Conservation (phyloP, 768 basidiomycete genomes). For the Calvatia gigantea region DNA sequence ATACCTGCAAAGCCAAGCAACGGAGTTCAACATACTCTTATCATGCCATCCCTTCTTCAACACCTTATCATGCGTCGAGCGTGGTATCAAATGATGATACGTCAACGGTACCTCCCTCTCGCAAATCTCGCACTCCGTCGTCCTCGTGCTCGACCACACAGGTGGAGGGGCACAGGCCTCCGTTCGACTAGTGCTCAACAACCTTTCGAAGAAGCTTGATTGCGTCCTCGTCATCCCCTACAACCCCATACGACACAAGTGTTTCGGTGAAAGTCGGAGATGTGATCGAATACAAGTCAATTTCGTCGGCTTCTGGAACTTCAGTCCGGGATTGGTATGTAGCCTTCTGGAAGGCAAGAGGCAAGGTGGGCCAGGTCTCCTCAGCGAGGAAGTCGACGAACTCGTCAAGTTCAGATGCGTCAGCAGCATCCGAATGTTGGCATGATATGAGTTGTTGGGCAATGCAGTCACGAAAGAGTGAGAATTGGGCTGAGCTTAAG, state of each 20-base stretch:
- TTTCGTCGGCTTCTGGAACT: constrained; percentile 24
- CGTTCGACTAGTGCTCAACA: constrained; percentile 37
- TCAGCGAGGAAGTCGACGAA: constrained; percentile 49
- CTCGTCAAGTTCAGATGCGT: constrained; percentile 39
- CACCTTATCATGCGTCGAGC: constrained; percentile 50
- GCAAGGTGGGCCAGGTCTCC: constrained; percentile 46
- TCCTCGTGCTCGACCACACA: constrained; percentile 49
- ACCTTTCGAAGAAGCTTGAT: constrained; percentile 36
- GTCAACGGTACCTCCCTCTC: constrained; percentile 53
- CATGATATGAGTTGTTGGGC: not conserved
- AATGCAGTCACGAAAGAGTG: constrained; percentile 14
- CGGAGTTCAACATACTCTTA: constrained; percentile 47
- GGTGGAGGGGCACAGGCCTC: constrained; percentile 48
- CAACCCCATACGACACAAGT: constrained; percentile 45
- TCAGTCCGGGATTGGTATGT: constrained; percentile 33
- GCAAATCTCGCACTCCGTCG: constrained; percentile 57
- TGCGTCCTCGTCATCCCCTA: constrained; percentile 37
- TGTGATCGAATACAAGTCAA: constrained; percentile 34
- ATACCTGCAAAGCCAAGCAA: constrained; percentile 59
- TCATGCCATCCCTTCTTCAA: constrained; percentile 57
- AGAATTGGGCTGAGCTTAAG: constrained; percentile 1
- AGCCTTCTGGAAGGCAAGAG: constrained; percentile 28
- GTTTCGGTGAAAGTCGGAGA: constrained; percentile 46
- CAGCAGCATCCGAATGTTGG: constrained; percentile 14
- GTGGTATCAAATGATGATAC: constrained; percentile 60